Base-by-base conservation (phyloP, 176 grass and related monocot species). In the Tuctoria greenei region DNA sequence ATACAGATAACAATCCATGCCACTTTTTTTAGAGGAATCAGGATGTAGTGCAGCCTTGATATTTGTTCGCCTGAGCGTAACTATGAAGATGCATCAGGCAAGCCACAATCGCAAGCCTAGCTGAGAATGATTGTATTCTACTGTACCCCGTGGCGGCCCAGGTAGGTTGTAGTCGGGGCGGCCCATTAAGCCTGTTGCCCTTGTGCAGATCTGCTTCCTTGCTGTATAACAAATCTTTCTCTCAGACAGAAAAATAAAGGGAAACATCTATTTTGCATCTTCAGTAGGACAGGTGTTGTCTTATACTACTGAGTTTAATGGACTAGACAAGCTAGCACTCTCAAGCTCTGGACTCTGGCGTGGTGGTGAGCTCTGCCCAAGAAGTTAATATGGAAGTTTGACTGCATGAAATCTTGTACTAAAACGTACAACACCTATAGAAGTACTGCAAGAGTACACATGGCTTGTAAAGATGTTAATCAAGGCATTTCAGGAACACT, bases 371-470 rank as follows among this genome's bases (percentile, higher is more conserved):
- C 35, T 77, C 51, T 45, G 80, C 79, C 80, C 80, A 83, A 83
- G 69, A 68, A 73, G 68, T 83, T 52, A 60, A 79, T 7, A 41
- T 34, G 43, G 61, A 83, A 79, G 80, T 78, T 88, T 83, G 75
- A 83, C 80, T 73, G 75, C 75, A 88, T 54, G 75, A 79, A 83
- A 79, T n/a, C 72, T 52, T 69, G 62, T 55, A n/a, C n/a, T n/a
- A 83, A 74, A 59, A 74, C 66, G 80, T 78, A 83, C 80, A 74
- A 6, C 74, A 73, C 55, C 55, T 58, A 58, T 58, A 58, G 23
- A 58, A 26, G 55, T 25, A 26, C 23, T 58, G 55, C 21, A 58
- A 58, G 10, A 58, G 3, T 37, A 49, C 56, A 6, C 34, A 78
- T 5, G 40, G 23, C 46, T 6, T 35, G 60, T 26, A 55, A 52